These are phyloP conservation scores for Acrocalymma vagum DNA, from an alignment of 2,329 filamentous ascomycete species.

Conservation along the genomic window DNA sequence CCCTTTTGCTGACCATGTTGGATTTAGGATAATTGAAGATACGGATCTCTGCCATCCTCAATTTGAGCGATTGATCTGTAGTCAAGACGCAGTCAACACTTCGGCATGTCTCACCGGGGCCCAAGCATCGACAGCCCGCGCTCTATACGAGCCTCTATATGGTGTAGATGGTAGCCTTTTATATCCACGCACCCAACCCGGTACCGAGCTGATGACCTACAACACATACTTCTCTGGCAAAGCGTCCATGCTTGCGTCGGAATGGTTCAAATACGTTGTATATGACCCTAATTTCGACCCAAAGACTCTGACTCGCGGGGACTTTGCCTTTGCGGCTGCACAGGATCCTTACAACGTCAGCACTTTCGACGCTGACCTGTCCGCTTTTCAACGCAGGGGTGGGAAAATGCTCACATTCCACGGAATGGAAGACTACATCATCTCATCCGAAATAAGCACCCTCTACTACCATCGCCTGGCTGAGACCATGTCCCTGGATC, in stretches of 20 bases:
- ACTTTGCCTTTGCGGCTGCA: no score
- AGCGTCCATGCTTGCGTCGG: conserved; percentile 46
- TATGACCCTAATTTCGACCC: no score
- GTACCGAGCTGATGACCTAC: conserved; percentile 48
- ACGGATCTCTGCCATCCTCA: conserved; percentile 47
- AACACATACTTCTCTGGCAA: conserved; percentile 40
- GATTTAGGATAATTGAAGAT: conserved; percentile 47
- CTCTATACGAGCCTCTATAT: conserved; percentile 51
- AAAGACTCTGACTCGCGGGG: no score
- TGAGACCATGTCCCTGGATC: conserved; percentile 41
- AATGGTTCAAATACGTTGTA: conserved; percentile 57
- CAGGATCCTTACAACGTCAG: conserved; percentile 50
- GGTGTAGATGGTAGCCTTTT: conserved; percentile 50
- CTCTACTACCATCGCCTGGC: conserved; percentile 56
- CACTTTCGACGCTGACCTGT: conserved; percentile 59
- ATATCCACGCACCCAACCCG: conserved; percentile 56
- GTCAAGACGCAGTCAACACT: conserved; percentile 33
- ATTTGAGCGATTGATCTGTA: conserved; percentile 43
- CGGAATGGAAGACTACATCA: conserved; percentile 55
- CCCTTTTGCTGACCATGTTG: neutral
- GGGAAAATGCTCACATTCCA: conserved; percentile 55
- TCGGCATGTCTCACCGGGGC: conserved; percentile 48
- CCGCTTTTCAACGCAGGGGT: conserved; percentile 52
- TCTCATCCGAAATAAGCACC: conserved; percentile 60
- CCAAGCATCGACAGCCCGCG: conserved; percentile 49